These are phyloP conservation scores for Apiospora arundinis DNA, from an alignment of 2,329 filamentous ascomycete species.

Conservation along the genomic window DNA sequence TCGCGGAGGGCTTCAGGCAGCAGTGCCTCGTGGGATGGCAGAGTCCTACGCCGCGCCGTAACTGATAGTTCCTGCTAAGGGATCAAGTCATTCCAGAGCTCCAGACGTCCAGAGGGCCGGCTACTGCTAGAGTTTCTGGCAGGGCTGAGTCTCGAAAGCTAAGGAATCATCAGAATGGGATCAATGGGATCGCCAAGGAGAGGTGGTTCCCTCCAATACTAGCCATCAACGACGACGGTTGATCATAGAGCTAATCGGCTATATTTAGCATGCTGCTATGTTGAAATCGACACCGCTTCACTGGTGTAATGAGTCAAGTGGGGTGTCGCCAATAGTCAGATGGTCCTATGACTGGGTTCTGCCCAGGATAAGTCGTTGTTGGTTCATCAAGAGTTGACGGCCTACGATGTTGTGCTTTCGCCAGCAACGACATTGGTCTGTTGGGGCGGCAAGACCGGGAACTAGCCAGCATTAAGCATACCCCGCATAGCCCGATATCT, in stretches of 20 bases:
- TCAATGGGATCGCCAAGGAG: neutral
- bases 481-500: neutral
- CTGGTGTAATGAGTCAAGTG: slow-evolving; percentile 8
- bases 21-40: neutral
- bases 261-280: slow-evolving; percentile 4
- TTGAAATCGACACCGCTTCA: slow-evolving; percentile 8
- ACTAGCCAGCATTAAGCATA: neutral
- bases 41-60: neutral
- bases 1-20: neutral
- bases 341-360: neutral
- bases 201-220: neutral
- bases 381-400: neutral
- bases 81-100: neutral
- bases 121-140: neutral
- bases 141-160: slow-evolving; percentile 3
- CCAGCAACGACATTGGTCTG: neutral
- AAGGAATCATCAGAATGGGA: too few species aligned
- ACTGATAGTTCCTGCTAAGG: neutral
- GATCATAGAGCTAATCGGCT: neutral
- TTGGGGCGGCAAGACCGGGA: neutral
- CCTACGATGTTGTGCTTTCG: neutral
- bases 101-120: too few species aligned
- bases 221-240: neutral
- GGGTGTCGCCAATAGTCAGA: slow-evolving; percentile 4
- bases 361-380: neutral